A percentile compares a stretch with the other conserved stretches of the same genome.
phyloP scores from a whole-genome alignment of 805 yeast genomes.

The Nakazawaea siamensis region DNA sequence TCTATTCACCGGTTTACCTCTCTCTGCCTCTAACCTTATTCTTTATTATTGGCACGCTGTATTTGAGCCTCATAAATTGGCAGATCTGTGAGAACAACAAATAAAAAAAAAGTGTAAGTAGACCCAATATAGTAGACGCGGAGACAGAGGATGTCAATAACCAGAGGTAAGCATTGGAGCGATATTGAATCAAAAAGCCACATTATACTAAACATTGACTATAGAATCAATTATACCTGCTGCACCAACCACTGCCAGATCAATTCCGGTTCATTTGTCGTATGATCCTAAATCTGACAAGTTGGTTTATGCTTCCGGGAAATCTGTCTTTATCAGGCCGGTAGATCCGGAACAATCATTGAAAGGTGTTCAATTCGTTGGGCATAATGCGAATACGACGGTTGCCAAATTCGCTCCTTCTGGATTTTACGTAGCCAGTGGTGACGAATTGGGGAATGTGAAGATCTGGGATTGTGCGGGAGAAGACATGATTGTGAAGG shows the following conservation, averaged over 20 bases:
- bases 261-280: slow-evolving; percentile 61
- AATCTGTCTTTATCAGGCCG: slow-evolving; percentile 66
- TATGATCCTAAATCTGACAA: slow-evolving; percentile 64
- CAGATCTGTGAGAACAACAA: too few species aligned
- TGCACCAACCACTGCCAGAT: slow-evolving; percentile 71
- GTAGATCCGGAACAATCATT: slow-evolving; percentile 36
- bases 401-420: slow-evolving; percentile 85
- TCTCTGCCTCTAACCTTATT: too few species aligned
- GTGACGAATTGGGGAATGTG: slow-evolving; percentile 85
- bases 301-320: slow-evolving; percentile 77
- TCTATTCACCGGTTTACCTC: too few species aligned
- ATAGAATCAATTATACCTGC: slow-evolving; percentile 54
- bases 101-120: too few species aligned
- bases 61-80: too few species aligned
- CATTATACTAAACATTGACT: too few species aligned
- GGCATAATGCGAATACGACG: slow-evolving; percentile 65
- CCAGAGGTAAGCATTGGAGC: too few species aligned
- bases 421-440: slow-evolving; percentile 86
- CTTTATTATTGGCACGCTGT: too few species aligned
- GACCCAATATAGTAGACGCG: too few species aligned
- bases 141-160: too few species aligned
- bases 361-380: slow-evolving; percentile 54
- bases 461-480: slow-evolving; percentile 76
- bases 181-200: too few species aligned
- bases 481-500: slow-evolving; percentile 54